A percentile compares a stretch with the other conserved stretches of the same genome.
Evolutionary conservation across 1,139 yeast species (phyloP).

Genomic region (Eremothecium gossypii): DNA sequence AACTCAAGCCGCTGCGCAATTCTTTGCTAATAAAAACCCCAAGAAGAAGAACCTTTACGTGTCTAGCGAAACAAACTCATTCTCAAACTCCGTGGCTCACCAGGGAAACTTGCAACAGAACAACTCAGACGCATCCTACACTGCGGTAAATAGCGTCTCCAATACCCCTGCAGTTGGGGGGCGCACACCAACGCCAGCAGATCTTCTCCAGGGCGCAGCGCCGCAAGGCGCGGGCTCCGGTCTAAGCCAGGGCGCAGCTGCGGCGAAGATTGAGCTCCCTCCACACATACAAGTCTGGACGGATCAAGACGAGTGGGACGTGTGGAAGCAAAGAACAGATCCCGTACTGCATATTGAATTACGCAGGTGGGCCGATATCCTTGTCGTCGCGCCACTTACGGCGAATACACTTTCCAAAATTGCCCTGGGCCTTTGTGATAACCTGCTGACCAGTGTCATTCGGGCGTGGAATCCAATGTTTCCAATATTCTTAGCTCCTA

Average conservation of each 20-base stretch:
- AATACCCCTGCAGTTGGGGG: background rate
- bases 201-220: background rate
- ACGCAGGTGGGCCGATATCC: conserved; percentile 91
- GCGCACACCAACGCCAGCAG: background rate
- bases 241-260: conserved; percentile 7
- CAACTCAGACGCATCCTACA: background rate
- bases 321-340: conserved; percentile 78
- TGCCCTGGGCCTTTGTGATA: conserved; percentile 86
- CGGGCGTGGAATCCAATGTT: conserved; percentile 88
- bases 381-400: conserved; percentile 84
- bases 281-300: conserved; percentile 71
- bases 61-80: background rate
- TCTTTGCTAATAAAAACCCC: conserved; percentile 42
- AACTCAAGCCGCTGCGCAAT: conserved; percentile 76
- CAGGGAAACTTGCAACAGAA: background rate
- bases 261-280: conserved; percentile 38
- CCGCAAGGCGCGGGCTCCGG: background rate
- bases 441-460: conserved; percentile 70
- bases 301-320: conserved; percentile 85
- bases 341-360: conserved; percentile 90
- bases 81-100: background rate
- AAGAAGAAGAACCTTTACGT: conserved; percentile 9
- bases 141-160: background rate
- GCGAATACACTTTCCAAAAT: conserved; percentile 91
- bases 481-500: conserved; percentile 88